Percentiles rank a stretch among this genome's conserved stretches.
Evolutionary conservation across 176 grass and related monocot genomes (phyloP).

Genomic region (Raddia distichophylla): DNA sequence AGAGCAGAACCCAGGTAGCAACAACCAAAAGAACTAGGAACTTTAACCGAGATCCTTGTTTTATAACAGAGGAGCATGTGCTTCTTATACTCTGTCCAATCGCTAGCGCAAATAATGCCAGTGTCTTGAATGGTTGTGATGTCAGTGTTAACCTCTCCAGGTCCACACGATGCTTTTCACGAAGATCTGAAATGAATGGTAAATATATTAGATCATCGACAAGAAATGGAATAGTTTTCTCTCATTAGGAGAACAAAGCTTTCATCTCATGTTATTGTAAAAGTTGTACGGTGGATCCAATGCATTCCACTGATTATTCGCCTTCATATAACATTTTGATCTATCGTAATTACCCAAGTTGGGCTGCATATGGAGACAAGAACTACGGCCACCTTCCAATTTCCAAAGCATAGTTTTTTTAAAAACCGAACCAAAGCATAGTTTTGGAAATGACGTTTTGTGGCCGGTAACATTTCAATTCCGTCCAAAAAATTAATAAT

Average conservation of each 20-base stretch:
- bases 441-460: background rate
- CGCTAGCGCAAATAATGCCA: constrained; percentile 67
- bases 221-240: constrained; percentile 1
- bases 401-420: background rate
- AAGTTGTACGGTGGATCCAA: constrained; percentile 21
- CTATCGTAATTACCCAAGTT: background rate
- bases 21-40: constrained; percentile 47
- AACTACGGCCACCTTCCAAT: background rate
- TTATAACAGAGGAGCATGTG: constrained; percentile 62
- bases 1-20: constrained; percentile 49
- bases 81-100: constrained; percentile 59
- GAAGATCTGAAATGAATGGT: constrained; percentile 63
- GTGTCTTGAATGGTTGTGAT: constrained; percentile 70
- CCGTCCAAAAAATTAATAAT: background rate
- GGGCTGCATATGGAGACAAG: background rate
- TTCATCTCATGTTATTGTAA: constrained; percentile 22
- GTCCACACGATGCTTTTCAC: constrained; percentile 62
- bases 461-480: background rate
- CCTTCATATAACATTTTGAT: background rate
- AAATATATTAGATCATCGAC: constrained; percentile 34
- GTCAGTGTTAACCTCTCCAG: constrained; percentile 68
- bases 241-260: background rate
- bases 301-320: background rate
- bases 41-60: constrained; percentile 52
- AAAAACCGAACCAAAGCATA: too few relatives aligned